Conservation (phyloP, 2,329 filamentous ascomycete genomes). For the Fusarium sp. region DNA sequence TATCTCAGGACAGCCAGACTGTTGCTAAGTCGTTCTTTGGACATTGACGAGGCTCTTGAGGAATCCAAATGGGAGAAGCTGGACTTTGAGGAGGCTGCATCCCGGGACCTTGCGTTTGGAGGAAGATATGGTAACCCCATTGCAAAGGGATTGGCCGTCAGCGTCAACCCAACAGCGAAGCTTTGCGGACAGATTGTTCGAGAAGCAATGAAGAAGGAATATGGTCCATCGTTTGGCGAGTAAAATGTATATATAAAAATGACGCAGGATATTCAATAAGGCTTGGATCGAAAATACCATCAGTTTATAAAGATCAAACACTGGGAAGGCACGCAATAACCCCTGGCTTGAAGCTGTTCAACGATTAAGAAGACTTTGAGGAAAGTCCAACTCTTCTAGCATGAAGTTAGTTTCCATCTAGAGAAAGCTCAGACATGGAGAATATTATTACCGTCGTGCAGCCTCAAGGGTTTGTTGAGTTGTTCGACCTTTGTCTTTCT, state of each 20-base stretch:
- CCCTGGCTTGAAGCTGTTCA: not conserved
- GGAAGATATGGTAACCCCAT: conserved; percentile 75
- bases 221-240: conserved; percentile 63
- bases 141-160: conserved; percentile 73
- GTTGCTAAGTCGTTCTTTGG: conserved; percentile 53
- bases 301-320: conserved; percentile 4
- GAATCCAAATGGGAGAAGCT: conserved; percentile 65
- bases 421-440: not conserved
- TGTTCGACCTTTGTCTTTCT: conserved; percentile 68
- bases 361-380: conserved; percentile 40
- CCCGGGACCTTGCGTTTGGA: conserved; percentile 72
- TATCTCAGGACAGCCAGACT: conserved; percentile 71
- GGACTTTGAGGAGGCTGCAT: conserved; percentile 72
- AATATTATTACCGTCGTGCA: conserved; percentile 55
- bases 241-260: conserved; percentile 39
- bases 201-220: conserved; percentile 78
- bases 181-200: conserved; percentile 77
- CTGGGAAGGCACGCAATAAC: not conserved
- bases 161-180: conserved; percentile 76
- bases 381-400: conserved; percentile 51
- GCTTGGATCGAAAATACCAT: conserved; percentile 1
- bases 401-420: conserved; percentile 13
- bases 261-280: conserved; percentile 14
- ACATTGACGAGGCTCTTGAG: conserved; percentile 55
- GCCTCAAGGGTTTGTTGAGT: conserved; percentile 63